Evolutionary conservation across 441 rosid species (phyloP).

Genomic region (Hura crepitans): DNA sequence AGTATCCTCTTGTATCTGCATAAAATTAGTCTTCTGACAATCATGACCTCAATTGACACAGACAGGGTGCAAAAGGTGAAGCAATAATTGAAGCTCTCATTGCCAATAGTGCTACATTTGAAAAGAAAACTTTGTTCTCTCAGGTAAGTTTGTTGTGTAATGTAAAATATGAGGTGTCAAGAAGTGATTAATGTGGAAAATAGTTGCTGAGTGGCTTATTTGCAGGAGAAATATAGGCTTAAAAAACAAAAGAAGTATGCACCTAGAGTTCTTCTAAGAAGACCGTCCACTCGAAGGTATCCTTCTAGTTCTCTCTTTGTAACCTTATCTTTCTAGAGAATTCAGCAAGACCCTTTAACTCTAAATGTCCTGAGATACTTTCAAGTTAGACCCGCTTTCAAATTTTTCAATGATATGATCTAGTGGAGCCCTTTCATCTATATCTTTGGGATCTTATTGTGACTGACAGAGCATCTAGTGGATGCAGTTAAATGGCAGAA

Average conservation of each 20-base stretch:
- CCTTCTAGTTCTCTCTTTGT: neutral
- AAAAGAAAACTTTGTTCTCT: slow-evolving; percentile 72
- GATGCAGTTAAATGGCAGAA: neutral
- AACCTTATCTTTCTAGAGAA: neutral
- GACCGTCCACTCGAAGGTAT: slow-evolving; percentile 74
- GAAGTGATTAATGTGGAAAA: neutral
- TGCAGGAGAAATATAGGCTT: slow-evolving; percentile 79
- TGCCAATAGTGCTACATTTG: slow-evolving; percentile 83
- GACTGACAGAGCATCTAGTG: neutral
- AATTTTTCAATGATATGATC: neutral
- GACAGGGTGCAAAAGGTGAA: slow-evolving; percentile 80
- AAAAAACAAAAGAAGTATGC: slow-evolving; percentile 95
- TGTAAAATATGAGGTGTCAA: neutral
- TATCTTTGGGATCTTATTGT: neutral
- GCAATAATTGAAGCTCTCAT: slow-evolving; percentile 87
- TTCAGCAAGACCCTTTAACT: neutral
- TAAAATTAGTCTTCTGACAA: neutral
- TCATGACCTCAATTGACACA: slow-evolving; percentile 31
- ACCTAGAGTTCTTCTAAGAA: slow-evolving; percentile 70
- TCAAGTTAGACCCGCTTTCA: neutral
- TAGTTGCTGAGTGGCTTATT: slow-evolving; percentile 12
- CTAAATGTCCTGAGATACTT: neutral
- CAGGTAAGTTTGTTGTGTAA: slow-evolving; percentile 42
- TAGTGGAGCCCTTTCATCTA: neutral
- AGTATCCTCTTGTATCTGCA: neutral